phyloP scores from a whole-genome alignment of 2,329 filamentous ascomycete genomes.

The Coniella lustricola region DNA sequence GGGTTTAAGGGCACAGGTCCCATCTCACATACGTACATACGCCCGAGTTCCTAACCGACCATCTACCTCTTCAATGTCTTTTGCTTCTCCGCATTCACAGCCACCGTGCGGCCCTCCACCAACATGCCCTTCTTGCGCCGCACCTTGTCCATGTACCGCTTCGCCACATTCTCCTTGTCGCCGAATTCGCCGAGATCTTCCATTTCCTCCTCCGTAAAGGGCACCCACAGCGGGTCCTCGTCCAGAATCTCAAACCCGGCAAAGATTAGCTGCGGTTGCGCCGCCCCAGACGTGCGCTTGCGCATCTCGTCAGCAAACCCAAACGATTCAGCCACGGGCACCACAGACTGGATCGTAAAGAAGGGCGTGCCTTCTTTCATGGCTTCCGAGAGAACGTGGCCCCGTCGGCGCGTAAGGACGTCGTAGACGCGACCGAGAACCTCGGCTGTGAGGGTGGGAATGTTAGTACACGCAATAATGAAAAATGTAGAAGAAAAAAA shows the following conservation, averaged over 20 bases:
- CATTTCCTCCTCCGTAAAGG: constrained; percentile 89
- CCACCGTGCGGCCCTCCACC: constrained; percentile 68
- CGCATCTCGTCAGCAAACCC: constrained; percentile 95
- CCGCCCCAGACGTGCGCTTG: constrained; percentile 84
- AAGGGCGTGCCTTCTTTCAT: constrained; percentile 95
- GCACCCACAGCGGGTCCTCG: constrained; percentile 96
- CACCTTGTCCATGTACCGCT: constrained; percentile 90
- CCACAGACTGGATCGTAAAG: constrained; percentile 81
- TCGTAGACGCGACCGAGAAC: constrained; percentile 93
- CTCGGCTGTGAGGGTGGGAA: constrained; percentile 51
- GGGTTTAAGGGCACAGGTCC: no score
- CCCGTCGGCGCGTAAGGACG: constrained; percentile 90
- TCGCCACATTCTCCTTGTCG: constrained; percentile 92
- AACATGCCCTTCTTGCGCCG: constrained; percentile 80
- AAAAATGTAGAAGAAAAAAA: no score
- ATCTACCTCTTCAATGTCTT: constrained; percentile 56
- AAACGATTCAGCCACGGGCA: constrained; percentile 92
- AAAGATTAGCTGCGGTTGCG: constrained; percentile 89
- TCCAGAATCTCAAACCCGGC: constrained; percentile 88
- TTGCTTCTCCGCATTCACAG: constrained; percentile 89
- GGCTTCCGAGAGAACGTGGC: constrained; percentile 79
- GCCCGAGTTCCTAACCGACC: no score
- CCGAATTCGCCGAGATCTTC: constrained; percentile 93
- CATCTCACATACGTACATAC: no score
- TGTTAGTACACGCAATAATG: constrained; percentile 1